Evolutionary conservation across 331 rosid species (phyloP).

Genomic region (Malus hybrid): DNA sequence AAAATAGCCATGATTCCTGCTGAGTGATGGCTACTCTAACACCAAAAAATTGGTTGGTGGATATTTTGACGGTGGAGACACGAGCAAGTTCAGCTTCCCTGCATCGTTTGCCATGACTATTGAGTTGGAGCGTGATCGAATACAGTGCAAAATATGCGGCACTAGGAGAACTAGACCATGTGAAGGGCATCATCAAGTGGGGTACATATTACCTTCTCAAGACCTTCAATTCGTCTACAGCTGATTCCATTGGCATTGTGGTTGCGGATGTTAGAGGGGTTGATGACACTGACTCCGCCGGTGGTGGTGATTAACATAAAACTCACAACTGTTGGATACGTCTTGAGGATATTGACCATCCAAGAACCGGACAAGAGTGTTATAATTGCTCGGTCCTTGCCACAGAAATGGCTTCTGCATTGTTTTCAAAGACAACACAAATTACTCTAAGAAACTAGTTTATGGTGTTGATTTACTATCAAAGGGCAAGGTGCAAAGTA

Average conservation of each 20-base stretch:
- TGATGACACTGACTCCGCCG: not conserved
- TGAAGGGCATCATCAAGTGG: not conserved
- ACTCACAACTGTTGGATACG: conserved; percentile 17
- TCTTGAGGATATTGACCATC: conserved; percentile 11
- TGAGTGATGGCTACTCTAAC: not conserved
- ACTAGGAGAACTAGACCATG: not conserved
- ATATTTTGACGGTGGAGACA: not conserved
- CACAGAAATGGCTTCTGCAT: conserved; percentile 15
- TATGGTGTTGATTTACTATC: too few species aligned
- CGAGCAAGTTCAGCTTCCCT: conserved; percentile 4
- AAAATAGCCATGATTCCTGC: not conserved
- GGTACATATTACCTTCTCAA: conserved; percentile 4
- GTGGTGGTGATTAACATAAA: not conserved
- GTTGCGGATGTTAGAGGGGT: not conserved
- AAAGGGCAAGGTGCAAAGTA: too few species aligned
- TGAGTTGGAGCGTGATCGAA: conserved; percentile 12
- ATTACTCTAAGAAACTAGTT: too few species aligned
- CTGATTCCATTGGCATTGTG: not conserved
- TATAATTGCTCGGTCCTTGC: conserved; percentile 15
- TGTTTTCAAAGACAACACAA: not conserved
- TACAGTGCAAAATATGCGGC: not conserved
- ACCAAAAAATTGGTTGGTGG: not conserved
- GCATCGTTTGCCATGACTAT: conserved; percentile 10
- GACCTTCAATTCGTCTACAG: not conserved
- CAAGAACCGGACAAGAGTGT: conserved; percentile 2